Evolutionary conservation across 140 eudicot genomes (phyloP).

Genomic region (Senecio squalidus): DNA sequence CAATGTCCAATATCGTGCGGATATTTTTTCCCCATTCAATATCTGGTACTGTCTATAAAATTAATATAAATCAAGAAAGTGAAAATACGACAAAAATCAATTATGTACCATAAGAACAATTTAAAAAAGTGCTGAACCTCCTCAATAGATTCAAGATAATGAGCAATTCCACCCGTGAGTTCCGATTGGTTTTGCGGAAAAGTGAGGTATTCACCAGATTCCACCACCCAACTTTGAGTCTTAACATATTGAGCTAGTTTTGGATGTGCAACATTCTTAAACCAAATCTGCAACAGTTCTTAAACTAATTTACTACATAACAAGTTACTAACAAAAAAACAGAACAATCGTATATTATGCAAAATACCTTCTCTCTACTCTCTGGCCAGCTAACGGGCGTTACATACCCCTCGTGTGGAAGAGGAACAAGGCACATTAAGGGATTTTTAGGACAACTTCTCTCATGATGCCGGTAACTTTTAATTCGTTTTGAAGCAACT

Average conservation of each 20-base stretch:
- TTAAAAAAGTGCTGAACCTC: conserved; percentile 57
- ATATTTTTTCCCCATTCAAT: conserved; percentile 99
- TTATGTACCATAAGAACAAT: neutral
- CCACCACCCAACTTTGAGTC: conserved; percentile 71
- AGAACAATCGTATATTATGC: neutral
- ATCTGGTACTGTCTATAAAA: conserved; percentile 83
- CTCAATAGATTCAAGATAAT: conserved; percentile 82
- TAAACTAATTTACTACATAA: conserved; percentile 20
- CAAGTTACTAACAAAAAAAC: conserved; percentile 6
- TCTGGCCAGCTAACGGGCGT: conserved; percentile 81
- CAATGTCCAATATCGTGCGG: conserved; percentile 78
- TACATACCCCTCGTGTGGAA: conserved; percentile 80
- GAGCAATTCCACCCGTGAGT: conserved; percentile 60
- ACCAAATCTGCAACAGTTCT: conserved; percentile 59
- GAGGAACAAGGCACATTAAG: conserved; percentile 85
- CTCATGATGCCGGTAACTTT: conserved; percentile 76
- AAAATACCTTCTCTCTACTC: conserved; percentile 68
- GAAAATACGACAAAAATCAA: neutral
- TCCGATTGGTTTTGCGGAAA: conserved; percentile 82
- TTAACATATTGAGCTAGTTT: conserved; percentile 68
- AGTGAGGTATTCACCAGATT: conserved; percentile 71
- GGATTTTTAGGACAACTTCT: conserved; percentile 77
- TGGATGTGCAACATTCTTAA: conserved; percentile 88
- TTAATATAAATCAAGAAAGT: conserved; percentile 12
- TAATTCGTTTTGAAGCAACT: conserved; percentile 37